phyloP scores from a whole-genome alignment of 1,139 yeast genomes.

The Hyphopichia burtonii region DNA sequence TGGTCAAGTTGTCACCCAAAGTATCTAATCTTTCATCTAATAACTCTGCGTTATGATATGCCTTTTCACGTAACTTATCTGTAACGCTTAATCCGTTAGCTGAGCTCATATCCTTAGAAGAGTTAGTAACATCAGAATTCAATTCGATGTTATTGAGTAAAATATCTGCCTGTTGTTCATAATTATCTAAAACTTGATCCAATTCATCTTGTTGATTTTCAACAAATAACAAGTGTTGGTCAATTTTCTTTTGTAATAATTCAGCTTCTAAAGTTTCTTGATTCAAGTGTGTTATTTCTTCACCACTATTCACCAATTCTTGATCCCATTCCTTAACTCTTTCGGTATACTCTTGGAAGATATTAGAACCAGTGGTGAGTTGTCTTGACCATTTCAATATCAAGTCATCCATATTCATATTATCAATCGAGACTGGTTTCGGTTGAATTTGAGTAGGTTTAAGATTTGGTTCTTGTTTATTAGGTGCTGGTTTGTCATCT shows the following conservation, averaged over 20 bases:
- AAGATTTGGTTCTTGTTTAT: slow-evolving; percentile 27
- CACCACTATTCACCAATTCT: slow-evolving; percentile 80
- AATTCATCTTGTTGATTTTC: slow-evolving; percentile 92
- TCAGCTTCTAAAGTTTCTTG: slow-evolving; percentile 82
- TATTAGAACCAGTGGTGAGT: slow-evolving; percentile 65
- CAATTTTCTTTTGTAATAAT: slow-evolving; percentile 79
- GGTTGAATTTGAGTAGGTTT: slow-evolving; percentile 58
- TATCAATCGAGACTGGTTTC: slow-evolving; percentile 75
- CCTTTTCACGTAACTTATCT: slow-evolving; percentile 88
- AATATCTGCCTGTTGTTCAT: slow-evolving; percentile 80
- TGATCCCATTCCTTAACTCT: slow-evolving; percentile 85
- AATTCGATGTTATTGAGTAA: slow-evolving; percentile 46
- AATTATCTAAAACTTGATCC: slow-evolving; percentile 76
- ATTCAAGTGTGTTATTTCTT: slow-evolving; percentile 75
- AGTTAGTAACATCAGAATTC: slow-evolving; percentile 9
- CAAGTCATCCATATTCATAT: slow-evolving; percentile 89
- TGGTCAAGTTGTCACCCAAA: slow-evolving; percentile 71
- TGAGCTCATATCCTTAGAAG: slow-evolving; percentile 5
- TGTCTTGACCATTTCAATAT: slow-evolving; percentile 93
- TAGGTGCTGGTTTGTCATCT: slow-evolving; percentile 14
- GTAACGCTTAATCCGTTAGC: slow-evolving; percentile 37
- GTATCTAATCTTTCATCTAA: slow-evolving; percentile 79
- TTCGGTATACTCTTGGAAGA: slow-evolving; percentile 74
- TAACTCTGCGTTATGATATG: slow-evolving; percentile 83
- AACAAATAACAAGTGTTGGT: slow-evolving; percentile 81